A percentile compares a stretch with the other conserved stretches of the same genome.
phyloP scores from a whole-genome alignment of 192 early-diverging fungal genomes.

The Coemansia sp. region DNA sequence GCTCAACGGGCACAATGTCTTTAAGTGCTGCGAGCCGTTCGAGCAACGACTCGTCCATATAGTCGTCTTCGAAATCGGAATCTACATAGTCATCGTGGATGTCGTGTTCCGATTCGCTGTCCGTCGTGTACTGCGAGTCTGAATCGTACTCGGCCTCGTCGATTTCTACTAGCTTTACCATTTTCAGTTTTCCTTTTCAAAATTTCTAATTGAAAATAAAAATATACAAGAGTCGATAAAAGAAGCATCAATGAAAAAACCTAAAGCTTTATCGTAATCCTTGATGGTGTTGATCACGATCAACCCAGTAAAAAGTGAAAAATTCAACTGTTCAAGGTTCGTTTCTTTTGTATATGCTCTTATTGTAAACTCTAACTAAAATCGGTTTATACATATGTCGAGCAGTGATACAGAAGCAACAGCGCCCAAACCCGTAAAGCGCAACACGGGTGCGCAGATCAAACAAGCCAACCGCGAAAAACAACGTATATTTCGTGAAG shows the following conservation, averaged over 20 bases:
- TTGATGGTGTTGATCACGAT: not conserved
- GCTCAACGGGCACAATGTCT: slow-evolving; percentile 82
- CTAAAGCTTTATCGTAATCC: not conserved
- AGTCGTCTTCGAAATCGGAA: slow-evolving; percentile 37
- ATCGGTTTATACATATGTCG: not conserved
- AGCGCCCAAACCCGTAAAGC: slow-evolving; percentile 22
- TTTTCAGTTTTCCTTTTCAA: slow-evolving; percentile 2
- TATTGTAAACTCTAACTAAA: not conserved
- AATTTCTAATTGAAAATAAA: not conserved
- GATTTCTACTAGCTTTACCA: slow-evolving; percentile 51
- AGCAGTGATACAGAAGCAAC: slow-evolving; percentile 1
- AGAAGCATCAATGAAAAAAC: not conserved
- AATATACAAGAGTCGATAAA: slow-evolving; percentile 2
- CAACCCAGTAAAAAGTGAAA: not conserved
- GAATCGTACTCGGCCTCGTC: slow-evolving; percentile 38
- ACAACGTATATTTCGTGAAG: slow-evolving; percentile 25
- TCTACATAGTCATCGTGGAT: not conserved
- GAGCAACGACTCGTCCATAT: slow-evolving; percentile 74
- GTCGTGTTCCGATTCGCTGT: slow-evolving; percentile 8
- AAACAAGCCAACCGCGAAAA: slow-evolving; percentile 26
- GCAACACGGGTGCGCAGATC: slow-evolving; percentile 44
- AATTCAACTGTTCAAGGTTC: not conserved
- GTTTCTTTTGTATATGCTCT: not conserved
- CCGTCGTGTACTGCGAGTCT: slow-evolving; percentile 54
- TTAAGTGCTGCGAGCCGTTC: slow-evolving; percentile 81